Percentiles rank a stretch among this genome's conserved stretches.
Conservation (phyloP, 1,284 basidiomycete species). For the Cronartium ribicola region DNA sequence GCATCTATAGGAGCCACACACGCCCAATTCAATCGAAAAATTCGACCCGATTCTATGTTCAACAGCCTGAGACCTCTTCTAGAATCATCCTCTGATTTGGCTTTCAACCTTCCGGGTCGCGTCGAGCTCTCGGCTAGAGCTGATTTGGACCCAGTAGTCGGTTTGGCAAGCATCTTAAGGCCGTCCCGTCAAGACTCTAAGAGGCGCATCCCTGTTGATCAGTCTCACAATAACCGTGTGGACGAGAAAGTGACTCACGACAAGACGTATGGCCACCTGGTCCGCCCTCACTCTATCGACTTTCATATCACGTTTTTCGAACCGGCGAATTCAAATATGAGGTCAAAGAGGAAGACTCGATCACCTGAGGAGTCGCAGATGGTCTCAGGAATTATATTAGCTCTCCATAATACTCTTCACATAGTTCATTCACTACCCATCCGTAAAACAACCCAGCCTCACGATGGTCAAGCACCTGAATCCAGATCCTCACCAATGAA, state of each 20-base stretch:
- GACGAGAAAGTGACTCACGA: no score
- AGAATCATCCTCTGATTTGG: not conserved
- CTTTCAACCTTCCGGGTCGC: slow-evolving; percentile 28
- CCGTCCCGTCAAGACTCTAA: not conserved
- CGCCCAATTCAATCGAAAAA: not conserved
- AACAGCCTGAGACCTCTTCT: not conserved
- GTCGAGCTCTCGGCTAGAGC: slow-evolving; percentile 36
- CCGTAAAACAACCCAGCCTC: not conserved
- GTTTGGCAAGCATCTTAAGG: slow-evolving; percentile 33
- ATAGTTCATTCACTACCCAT: slow-evolving; percentile 1
- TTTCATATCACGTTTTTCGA: slow-evolving; percentile 26
- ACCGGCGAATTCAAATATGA: not conserved
- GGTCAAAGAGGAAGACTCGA: not conserved
- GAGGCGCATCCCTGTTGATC: not conserved
- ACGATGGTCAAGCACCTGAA: not conserved
- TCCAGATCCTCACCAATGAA: not conserved
- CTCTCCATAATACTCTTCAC: slow-evolving; percentile 1
- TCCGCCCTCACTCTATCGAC: slow-evolving; percentile 33
- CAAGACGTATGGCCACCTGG: not conserved
- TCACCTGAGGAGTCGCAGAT: not conserved
- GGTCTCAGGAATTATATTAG: not conserved
- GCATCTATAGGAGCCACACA: not conserved
- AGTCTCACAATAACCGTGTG: slow-evolving; percentile 18
- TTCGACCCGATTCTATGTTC: not conserved
- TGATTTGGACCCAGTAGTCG: slow-evolving; percentile 32